Base-by-base conservation (phyloP, 2,329 filamentous ascomycete species). In the Diaporthe australafricana region DNA sequence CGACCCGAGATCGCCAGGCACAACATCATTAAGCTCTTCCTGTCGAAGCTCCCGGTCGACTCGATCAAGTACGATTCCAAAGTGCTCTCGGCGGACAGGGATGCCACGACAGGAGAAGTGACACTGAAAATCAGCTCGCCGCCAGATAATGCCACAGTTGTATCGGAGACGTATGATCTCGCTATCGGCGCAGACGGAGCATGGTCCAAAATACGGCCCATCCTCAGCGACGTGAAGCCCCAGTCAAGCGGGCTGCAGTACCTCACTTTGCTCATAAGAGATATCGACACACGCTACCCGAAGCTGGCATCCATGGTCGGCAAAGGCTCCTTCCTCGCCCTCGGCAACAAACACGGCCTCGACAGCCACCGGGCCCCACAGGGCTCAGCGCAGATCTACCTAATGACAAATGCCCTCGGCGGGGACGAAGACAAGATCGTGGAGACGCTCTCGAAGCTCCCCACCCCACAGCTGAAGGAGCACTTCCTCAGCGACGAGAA, bases 141-240 rank as follows among this genome's bases (percentile, higher is more conserved):
- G 20, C 16, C 47, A 48, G 76, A 77, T 32, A 77, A 78, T 65
- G 76, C 74, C 25, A 17, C 68, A n/a, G 50, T 74, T 40, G 74
- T 75, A 40, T 75, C 62, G 2, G 55, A 74, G 17, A 70, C 69
- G 0, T 83, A 80, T 65, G 83, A 84, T 68, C 72, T 84, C 1
- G 79, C 83, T 7, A 77, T 84, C 40, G 83, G 84, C 12, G 82
- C 81, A 1, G 82, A 83, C 75, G 83, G 83, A 5, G 81, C 82
- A 1, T 84, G 82, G 81, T 81, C 76, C 20, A 82, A 78, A 70
- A 77, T 85, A 5, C 80, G 85, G 0, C 68, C 72, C 0, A 71
- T 84, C 2, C 74, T 85, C 11, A 81, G 80, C 1, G 74, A 81
- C 32, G 76, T 77, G 5, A 79, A 76, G 72, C 86, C 83, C 1